Conservation (phyloP, 257 asterid species). For the Nicotiana noctiflora region DNA sequence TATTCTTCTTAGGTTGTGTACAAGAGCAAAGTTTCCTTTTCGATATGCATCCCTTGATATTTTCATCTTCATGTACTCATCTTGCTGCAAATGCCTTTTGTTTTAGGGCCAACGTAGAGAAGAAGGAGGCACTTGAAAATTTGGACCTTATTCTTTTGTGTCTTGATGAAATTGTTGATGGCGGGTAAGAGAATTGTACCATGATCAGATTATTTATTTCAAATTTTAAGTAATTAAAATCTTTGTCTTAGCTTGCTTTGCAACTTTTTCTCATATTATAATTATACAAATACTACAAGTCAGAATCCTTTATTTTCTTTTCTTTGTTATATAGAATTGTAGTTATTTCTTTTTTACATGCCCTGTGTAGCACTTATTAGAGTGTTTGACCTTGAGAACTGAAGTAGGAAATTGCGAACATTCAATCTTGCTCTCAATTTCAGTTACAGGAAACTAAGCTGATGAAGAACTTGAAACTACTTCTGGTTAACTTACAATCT, state of each 20-base stretch:
- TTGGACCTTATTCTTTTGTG: conserved; percentile 78
- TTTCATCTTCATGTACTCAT: neutral
- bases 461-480: neutral
- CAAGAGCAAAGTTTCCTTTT: neutral
- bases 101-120: conserved; percentile 64
- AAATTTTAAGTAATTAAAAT: neutral
- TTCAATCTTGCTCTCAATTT: neutral
- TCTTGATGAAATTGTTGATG: conserved; percentile 77
- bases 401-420: neutral
- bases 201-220: neutral
- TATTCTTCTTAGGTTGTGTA: conserved; percentile 60
- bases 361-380: neutral
- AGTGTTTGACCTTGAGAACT: conserved; percentile 5
- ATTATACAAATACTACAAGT: neutral
- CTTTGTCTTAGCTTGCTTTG: neutral
- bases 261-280: neutral
- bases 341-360: neutral
- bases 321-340: neutral
- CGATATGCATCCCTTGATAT: conserved; percentile 2
- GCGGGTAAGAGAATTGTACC: conserved; percentile 50
- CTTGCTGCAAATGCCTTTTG: conserved; percentile 10
- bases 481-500: neutral
- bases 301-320: neutral
- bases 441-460: neutral
- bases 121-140: conserved; percentile 73